Evolutionary conservation across 78 protist genomes (phyloP), one percentile per base, ranked within the genome.

Genomic region (Mastigamoeba balamuthi): DNA sequence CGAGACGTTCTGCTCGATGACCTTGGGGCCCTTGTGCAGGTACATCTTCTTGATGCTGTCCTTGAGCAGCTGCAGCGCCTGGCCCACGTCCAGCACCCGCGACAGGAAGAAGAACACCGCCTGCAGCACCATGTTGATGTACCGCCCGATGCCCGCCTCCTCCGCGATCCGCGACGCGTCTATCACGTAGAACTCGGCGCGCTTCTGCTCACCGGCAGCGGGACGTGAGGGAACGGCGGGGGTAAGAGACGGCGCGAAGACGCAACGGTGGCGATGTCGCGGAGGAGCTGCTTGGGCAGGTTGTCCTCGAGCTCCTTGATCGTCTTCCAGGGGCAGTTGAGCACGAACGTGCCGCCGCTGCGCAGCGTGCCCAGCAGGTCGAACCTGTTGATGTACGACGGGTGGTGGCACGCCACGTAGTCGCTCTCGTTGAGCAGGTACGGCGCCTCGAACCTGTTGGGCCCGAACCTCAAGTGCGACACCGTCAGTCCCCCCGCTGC

Each of bases 61-160:
- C 75, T 85, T 80, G 33, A 89, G 72, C 17, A 83, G 42, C 53
- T 5, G 10, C 23, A 89, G 70, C 10, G 93, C 93, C n/a, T 77
- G 27, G 17, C 84, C 89, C 39, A 82, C 9, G 7, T 85, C 87
- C 41, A 82, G 3, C 42, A 85, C 91, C 2, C 33, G 58, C 6
- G 86, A 82, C 74, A 3, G 8, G 2, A 0, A 44, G n/a, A 25
- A 68, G 83, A 86, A 89, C 17, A 35, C 80, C 1, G 85, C 37
- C 42, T 89, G 91, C 91, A 89, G 76, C 70, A 89, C 43, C 84
- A 75, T 81, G 74, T 85, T 85, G n/a, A n/a, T n/a, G n/a, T n/a
- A n/a, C 33, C 58, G 33, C 17, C 58, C 58, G 33, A 48, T 17
- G 27, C 85, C 81, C 6, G 30, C 36, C 25, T 71, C 75, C 35